These are phyloP conservation scores for Aureobasidium sp. DNA, from an alignment of 2,329 filamentous ascomycete genomes.

Conservation along the genomic window DNA sequence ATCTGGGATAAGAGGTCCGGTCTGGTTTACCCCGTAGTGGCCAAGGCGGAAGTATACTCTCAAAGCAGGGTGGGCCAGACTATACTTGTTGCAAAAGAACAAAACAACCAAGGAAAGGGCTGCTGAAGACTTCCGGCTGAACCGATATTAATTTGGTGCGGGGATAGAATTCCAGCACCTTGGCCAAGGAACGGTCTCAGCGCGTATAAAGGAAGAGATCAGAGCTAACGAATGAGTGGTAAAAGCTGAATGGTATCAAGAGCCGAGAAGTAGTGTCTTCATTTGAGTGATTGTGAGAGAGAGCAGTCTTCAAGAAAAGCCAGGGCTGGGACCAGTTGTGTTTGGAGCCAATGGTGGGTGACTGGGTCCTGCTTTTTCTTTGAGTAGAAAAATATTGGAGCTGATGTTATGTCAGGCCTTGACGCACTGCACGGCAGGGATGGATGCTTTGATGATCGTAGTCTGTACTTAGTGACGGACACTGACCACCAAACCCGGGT, in stretches of 20 bases:
- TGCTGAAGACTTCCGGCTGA: conserved; percentile 9
- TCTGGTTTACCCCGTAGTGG: background rate
- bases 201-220: background rate
- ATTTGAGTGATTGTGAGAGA: background rate
- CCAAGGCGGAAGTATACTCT: background rate
- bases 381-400: background rate
- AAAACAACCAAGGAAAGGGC: background rate
- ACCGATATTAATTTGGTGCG: conserved; percentile 16
- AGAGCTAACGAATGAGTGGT: conserved; percentile 7
- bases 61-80: background rate
- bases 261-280: conserved; percentile 11
- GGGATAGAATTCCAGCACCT: conserved; percentile 13
- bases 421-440: conserved; percentile 15
- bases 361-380: background rate
- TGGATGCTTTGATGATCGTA: conserved; percentile 15
- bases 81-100: conserved; percentile 9
- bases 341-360: background rate
- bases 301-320: background rate
- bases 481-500: conserved; percentile 7
- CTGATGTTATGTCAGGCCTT: conserved; percentile 8
- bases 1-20: background rate
- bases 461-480: conserved; percentile 12
- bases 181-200: conserved; percentile 14
- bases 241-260: conserved; percentile 8
- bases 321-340: background rate